Base-by-base conservation (phyloP, 2,329 filamentous ascomycete species). In the Neopestalotiopsis clavispora region DNA sequence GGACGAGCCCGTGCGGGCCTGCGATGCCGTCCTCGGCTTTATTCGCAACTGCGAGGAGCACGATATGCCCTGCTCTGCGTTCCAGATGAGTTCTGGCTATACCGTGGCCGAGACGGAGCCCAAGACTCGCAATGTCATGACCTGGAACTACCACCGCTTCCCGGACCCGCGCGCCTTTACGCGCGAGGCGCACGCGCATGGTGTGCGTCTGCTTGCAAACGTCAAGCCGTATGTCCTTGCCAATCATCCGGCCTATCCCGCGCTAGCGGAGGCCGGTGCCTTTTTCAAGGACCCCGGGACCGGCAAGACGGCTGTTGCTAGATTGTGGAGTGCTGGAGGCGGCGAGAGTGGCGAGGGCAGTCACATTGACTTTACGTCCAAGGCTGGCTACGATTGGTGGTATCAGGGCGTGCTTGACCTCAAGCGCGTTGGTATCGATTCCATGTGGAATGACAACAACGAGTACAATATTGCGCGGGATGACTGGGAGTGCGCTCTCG, bases 361-460 rank as follows among this genome's bases (percentile, higher is more conserved):
- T 2, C 91, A 94, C 71, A 88, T 94, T 60, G 92, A 94, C 77
- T 94, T 94, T 72, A 92, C 91, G 0, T 92, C 90, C 0, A 82
- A 86, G 28, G 85, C 85, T 0, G 91, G 89, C 0, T 93, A 89
- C 74, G 81, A 89, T 17, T 94, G 90, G 89, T 94, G 92, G 92
- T 91, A 88, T 70, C 82, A 92, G 0, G 91, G 91, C 1, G 87
- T 92, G 9, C 85, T 87, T 69, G 85, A 84, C 64, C 82, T 94
- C 1, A 88, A 88, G 67, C 80, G 86, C 32, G 80, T 88, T 9
- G 91, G 91, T 1, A 91, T 94, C 68, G 91, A 93, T 72, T 91
- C 86, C 62, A 92, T 93, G 80, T 94, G 92, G 91, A 94, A 94
- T 72, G 91, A 94, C 76, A 94, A 94, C 78, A 94, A 93, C 72